These are phyloP conservation scores for Saturnispora quitensis DNA, from an alignment of 805 yeast genomes.

Conservation along the genomic window DNA sequence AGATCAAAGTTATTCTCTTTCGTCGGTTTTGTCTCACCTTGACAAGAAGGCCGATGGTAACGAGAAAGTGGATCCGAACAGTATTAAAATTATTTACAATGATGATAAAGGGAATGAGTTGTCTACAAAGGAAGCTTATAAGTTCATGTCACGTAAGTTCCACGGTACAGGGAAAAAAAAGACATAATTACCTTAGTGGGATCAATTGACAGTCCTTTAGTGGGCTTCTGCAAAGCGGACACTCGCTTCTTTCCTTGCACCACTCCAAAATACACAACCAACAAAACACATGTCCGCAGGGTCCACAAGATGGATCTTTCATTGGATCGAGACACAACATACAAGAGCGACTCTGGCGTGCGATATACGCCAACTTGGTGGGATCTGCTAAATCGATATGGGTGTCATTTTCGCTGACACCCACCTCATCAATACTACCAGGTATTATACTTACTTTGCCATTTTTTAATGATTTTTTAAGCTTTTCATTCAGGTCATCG, in stretches of 20 bases:
- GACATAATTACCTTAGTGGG: conserved; percentile 35
- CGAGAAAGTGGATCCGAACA: conserved; percentile 22
- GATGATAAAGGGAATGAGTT: conserved; percentile 58
- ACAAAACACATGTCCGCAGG: conserved; percentile 90
- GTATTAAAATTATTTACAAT: conserved; percentile 45
- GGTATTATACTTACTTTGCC: conserved; percentile 1
- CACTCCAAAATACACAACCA: conserved; percentile 88
- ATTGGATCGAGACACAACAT: conserved; percentile 76
- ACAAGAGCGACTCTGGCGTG: conserved; percentile 63
- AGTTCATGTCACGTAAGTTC: conserved; percentile 65
- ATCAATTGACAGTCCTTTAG: conserved; percentile 55
- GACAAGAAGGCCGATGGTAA: conserved; percentile 6
- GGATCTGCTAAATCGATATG: conserved; percentile 49
- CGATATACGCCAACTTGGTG: conserved; percentile 52
- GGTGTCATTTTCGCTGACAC: conserved; percentile 3
- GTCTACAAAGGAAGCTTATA: conserved; percentile 63
- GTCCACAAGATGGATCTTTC: conserved; percentile 75
- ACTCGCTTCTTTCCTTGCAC: conserved; percentile 80
- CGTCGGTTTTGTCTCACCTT: conserved; percentile 8
- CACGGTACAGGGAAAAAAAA: conserved; percentile 43
- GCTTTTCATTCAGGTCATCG: background rate
- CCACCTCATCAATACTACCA: background rate
- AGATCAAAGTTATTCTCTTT: conserved; percentile 7
- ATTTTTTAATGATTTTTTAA: background rate
- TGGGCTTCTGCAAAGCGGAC: conserved; percentile 81